These are phyloP conservation scores for Posidonia australis DNA, from an alignment of 106 monocot genomes.

Conservation along the genomic window DNA sequence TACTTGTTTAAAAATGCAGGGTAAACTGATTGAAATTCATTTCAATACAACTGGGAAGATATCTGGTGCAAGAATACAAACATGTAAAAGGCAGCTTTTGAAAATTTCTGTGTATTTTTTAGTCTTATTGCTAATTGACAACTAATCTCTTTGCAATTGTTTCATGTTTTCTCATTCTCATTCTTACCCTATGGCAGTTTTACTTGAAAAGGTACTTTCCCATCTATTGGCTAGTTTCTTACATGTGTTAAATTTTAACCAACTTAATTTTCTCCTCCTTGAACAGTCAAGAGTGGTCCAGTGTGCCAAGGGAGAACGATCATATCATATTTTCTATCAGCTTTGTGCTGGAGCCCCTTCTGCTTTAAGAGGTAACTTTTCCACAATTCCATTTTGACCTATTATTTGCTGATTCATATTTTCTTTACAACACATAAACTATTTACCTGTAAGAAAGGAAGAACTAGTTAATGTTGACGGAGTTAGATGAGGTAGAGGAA, in stretches of 20 bases:
- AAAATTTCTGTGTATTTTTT: background rate
- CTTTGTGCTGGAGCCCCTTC: conserved; percentile 80
- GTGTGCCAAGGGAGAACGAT: conserved; percentile 79
- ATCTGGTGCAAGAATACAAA: conserved; percentile 91
- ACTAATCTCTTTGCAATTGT: conserved; percentile 7
- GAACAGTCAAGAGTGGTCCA: conserved; percentile 96
- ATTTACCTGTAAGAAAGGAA: background rate
- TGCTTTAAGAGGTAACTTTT: conserved; percentile 59
- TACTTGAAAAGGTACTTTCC: conserved; percentile 85
- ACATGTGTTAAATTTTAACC: background rate
- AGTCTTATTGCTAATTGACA: conserved; percentile 13
- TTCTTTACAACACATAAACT: background rate
- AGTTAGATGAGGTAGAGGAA: too few relatives aligned
- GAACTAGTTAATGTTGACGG: too few relatives aligned
- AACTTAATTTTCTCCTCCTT: conserved; percentile 4
- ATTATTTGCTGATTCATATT: background rate
- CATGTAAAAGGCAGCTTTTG: conserved; percentile 44
- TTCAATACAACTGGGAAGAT: conserved; percentile 82
- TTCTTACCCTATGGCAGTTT: conserved; percentile 31
- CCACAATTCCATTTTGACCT: background rate
- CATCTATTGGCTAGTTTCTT: background rate
- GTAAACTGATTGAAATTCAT: conserved; percentile 96
- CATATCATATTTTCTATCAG: conserved; percentile 99
- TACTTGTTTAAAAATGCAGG: conserved; percentile 36
- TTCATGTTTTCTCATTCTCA: conserved; percentile 4